A percentile compares a stretch with the other conserved stretches of the same genome.
Conservation (phyloP, 1,284 basidiomycete genomes). For the Singerocomus inundabilis region DNA sequence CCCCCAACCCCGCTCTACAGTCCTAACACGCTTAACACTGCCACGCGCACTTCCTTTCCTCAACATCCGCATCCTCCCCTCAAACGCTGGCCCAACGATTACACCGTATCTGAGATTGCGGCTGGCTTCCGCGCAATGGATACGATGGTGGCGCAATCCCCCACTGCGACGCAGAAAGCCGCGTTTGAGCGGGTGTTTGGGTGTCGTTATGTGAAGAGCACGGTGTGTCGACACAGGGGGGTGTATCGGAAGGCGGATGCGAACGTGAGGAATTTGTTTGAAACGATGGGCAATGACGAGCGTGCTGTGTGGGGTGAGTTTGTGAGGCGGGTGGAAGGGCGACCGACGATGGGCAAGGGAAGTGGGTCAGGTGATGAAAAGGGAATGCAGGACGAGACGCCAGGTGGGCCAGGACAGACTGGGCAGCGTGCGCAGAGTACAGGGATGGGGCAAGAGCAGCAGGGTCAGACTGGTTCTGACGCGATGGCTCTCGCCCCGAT, state of each 20-base stretch:
- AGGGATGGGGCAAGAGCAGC: constrained; percentile 15
- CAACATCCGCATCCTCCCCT: constrained; percentile 55
- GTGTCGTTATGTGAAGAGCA: constrained; percentile 65
- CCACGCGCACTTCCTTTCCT: constrained; percentile 37
- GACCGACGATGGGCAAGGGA: constrained; percentile 18
- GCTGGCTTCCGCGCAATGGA: constrained; percentile 59
- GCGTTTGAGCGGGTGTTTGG: constrained; percentile 67
- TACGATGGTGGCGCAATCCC: constrained; percentile 41
- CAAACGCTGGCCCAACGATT: constrained; percentile 72
- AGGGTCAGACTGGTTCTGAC: constrained; percentile 18
- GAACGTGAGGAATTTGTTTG: constrained; percentile 47
- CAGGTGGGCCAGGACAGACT: not conserved
- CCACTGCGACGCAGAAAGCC: constrained; percentile 49
- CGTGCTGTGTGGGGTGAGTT: constrained; percentile 61
- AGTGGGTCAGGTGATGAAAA: constrained; percentile 23
- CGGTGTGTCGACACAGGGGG: constrained; percentile 63
- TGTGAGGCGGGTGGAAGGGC: constrained; percentile 24
- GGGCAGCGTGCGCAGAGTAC: constrained; percentile 1
- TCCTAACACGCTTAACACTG: constrained; percentile 19
- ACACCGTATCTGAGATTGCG: constrained; percentile 60
- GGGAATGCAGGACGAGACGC: constrained; percentile 21
- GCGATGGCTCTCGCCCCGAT: constrained; percentile 15
- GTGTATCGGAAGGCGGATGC: constrained; percentile 57
- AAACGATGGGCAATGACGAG: constrained; percentile 54
- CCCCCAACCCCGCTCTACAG: constrained; percentile 23